Base-by-base conservation (phyloP, 2,329 filamentous ascomycete genomes). In the Calonectria montana region DNA sequence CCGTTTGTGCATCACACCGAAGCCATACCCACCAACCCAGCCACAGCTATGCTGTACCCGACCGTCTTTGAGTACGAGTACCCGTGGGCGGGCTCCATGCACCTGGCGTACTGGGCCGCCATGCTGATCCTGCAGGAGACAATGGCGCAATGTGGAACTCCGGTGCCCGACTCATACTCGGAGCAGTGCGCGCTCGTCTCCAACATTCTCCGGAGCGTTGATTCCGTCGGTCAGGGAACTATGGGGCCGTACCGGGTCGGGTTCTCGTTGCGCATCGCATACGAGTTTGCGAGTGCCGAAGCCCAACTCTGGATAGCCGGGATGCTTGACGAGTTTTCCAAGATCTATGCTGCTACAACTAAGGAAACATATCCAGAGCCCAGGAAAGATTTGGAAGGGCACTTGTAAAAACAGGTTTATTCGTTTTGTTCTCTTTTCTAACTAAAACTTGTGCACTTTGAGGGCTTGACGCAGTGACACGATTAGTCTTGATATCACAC, bases 181-280 rank as follows among this genome's bases (percentile, higher is more conserved):
- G 74, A 59, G 35, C 82, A 82, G 67, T 67, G 72, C 27, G 70
- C 75, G 45, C 72, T 83, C 3, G 79, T 81, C 16, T 71, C 73
- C 25, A 80, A 79, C 35, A 85, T 86, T 50, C 72, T 84, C 37
- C 80, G 82, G 15, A 84, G 82, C 13, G 72, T 86, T 55, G 84
- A 86, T 75, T 81, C 76, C 13, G 76, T 86, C 5, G 79, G 81
- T n/a, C 67, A 67, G 27, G 84, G 83, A 4, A 75, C 81, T 13
- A 81, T 86, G 80, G 84, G 84, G 3, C 83, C 82, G 41, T 83
- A 83, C 65, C 79, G 84, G 29, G 73, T 85, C 37, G 83, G 83
- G 12, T 83, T 74, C 62, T 75, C 81, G 21, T 74, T 86, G 48
- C 79, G 83, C 25, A 83, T 86, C 25, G 82, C 79, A 50, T 84